A percentile compares a stretch with the other conserved stretches of the same genome.
phyloP scores from a whole-genome alignment of 2,329 filamentous ascomycete species.

The Gremmenia infestans region DNA sequence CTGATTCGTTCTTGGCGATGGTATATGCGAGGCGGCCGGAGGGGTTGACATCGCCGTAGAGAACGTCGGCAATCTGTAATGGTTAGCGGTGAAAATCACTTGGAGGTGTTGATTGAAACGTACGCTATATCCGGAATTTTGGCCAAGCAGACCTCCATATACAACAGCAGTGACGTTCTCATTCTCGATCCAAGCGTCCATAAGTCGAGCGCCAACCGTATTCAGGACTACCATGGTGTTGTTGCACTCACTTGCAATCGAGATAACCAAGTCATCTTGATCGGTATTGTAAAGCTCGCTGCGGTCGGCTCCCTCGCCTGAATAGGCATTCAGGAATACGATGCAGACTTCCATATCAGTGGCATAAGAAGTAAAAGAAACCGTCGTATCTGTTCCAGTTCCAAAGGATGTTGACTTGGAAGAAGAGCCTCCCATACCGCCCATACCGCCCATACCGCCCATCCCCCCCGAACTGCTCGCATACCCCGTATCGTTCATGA shows the following conservation, averaged over 20 bases:
- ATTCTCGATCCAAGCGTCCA: conserved; percentile 66
- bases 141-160: conserved; percentile 73
- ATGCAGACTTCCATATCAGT: conserved; percentile 60
- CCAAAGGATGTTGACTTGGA: too few species aligned
- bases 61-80: neutral
- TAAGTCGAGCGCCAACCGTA: conserved; percentile 54
- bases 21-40: conserved; percentile 38
- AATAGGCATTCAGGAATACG: conserved; percentile 61
- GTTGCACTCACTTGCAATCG: conserved; percentile 51
- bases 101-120: too few species aligned
- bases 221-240: conserved; percentile 62
- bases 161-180: conserved; percentile 72
- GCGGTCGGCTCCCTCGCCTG: conserved; percentile 65
- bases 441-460: too few species aligned
- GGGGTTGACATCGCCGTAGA: conserved; percentile 6
- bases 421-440: too few species aligned
- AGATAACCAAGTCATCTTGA: conserved; percentile 50
- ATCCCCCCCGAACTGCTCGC: too few species aligned
- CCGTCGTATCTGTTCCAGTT: conserved; percentile 9
- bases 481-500: too few species aligned
- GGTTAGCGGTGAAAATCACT: too few species aligned
- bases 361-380: conserved; percentile 31
- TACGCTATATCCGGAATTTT: conserved; percentile 60
- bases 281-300: conserved; percentile 55
- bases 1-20: conserved; percentile 51